Conservation (phyloP, 805 yeast species). For the Saturnispora sanitii region DNA sequence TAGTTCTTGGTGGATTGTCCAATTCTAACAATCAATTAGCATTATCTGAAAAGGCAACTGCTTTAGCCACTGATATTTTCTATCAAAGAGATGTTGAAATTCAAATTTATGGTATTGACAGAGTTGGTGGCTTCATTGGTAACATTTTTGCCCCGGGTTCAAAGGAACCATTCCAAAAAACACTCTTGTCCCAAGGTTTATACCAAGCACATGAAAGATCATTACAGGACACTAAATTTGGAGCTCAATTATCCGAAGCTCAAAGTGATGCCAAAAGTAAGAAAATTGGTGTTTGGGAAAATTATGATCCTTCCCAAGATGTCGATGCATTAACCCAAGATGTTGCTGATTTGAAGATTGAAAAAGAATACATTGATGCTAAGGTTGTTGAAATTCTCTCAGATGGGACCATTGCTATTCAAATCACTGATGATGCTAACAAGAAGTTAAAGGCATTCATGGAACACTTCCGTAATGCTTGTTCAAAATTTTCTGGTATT, state of each 20-base stretch:
- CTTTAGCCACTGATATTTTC: conserved; percentile 41
- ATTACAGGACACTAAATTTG: conserved; percentile 46
- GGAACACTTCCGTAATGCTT: conserved; percentile 34
- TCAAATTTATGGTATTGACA: conserved; percentile 61
- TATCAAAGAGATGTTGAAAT: conserved; percentile 68
- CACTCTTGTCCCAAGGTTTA: conserved; percentile 51
- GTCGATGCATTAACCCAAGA: conserved; percentile 17
- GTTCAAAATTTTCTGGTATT: conserved; percentile 29
- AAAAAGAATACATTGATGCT: conserved; percentile 37
- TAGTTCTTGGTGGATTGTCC: conserved; percentile 68
- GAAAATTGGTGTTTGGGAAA: conserved; percentile 58
- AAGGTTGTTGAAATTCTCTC: conserved; percentile 41
- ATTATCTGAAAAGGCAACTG: conserved; percentile 41
- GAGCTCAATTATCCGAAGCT: conserved; percentile 45
- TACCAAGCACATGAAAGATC: conserved; percentile 59
- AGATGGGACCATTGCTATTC: conserved; percentile 38
- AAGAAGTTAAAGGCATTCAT: conserved; percentile 35
- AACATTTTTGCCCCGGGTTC: conserved; percentile 45
- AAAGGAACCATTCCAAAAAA: conserved; percentile 46
- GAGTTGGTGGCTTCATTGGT: conserved; percentile 75
- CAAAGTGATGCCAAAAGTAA: conserved; percentile 49
- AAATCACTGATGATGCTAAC: conserved; percentile 31
- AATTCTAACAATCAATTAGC: conserved; percentile 30
- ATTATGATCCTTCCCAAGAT: conserved; percentile 39
- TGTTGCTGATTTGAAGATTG: conserved; percentile 20